Conservation (phyloP, 139 green algal species). For the Volvox africanus region DNA sequence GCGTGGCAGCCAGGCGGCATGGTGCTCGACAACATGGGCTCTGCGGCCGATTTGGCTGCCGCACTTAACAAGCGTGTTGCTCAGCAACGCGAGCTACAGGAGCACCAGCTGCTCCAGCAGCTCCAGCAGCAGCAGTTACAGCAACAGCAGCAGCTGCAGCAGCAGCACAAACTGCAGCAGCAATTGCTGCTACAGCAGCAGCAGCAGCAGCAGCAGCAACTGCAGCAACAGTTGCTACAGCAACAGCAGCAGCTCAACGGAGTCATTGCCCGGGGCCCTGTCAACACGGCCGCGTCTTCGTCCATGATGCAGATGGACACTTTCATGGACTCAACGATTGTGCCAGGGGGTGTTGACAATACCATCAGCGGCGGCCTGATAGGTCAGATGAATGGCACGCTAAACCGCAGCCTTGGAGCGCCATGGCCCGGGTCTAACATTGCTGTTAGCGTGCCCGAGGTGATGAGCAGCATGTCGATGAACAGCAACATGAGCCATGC, state of each 20-base stretch:
- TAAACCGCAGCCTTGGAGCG: background rate
- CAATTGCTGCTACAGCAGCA: background rate
- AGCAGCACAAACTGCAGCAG: background rate
- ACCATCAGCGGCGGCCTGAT: background rate
- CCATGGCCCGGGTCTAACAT: background rate
- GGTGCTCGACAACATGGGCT: background rate
- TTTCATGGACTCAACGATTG: background rate
- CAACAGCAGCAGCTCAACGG: background rate
- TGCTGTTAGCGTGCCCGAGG: background rate
- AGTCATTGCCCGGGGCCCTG: background rate
- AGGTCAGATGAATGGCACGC: background rate
- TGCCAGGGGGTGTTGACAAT: background rate
- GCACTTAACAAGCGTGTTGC: background rate
- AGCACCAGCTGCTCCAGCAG: background rate
- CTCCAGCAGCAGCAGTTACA: slow-evolving; percentile 3
- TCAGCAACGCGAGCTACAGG: background rate
- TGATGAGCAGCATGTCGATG: slow-evolving; percentile 3
- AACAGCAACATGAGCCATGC: slow-evolving; percentile 1
- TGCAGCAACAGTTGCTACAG: background rate
- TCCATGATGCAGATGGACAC: slow-evolving; percentile 9
- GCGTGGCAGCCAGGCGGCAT: slow-evolving; percentile 3
- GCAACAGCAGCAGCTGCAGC: background rate
- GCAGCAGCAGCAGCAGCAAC: slow-evolving; percentile 7
- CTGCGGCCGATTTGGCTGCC: background rate
- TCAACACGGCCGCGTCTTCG: background rate